phyloP scores from a whole-genome alignment of 2,329 filamentous ascomycete genomes.

The Xylaria sp. region DNA sequence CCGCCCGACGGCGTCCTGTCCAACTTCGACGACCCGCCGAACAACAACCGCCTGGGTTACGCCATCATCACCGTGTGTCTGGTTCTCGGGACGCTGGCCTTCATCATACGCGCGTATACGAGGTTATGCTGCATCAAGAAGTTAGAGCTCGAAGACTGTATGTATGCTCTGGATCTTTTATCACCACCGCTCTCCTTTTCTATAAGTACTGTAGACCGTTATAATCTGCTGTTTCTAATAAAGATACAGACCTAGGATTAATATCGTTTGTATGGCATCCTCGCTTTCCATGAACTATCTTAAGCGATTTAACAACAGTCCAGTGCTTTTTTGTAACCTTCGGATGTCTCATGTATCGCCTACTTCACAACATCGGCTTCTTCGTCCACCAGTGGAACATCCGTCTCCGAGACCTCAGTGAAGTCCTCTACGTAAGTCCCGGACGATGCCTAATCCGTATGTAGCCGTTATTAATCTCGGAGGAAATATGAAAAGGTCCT shows the following conservation, averaged over 20 bases:
- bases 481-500: conserved; percentile 31
- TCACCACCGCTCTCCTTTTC: not conserved
- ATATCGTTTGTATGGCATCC: conserved; percentile 12
- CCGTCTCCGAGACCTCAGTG: conserved; percentile 32
- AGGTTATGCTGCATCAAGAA: conserved; percentile 18
- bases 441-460: not conserved
- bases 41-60: conserved; percentile 16
- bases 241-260: conserved; percentile 15
- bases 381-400: conserved; percentile 43
- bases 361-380: conserved; percentile 39
- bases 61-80: conserved; percentile 15
- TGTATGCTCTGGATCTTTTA: too few species aligned
- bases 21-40: conserved; percentile 19
- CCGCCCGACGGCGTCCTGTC: conserved; percentile 12
- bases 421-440: conserved; percentile 31
- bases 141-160: conserved; percentile 21
- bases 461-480: not conserved
- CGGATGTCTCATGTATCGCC: conserved; percentile 10
- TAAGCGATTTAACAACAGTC: conserved; percentile 9
- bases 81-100: conserved; percentile 13
- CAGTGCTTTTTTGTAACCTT: conserved; percentile 1
- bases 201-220: not conserved
- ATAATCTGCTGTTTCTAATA: not conserved
- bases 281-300: conserved; percentile 4
- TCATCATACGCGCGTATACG: conserved; percentile 16